These are phyloP conservation scores for Dunaliella primolecta DNA, from an alignment of 139 green algal species.

Conservation along the genomic window DNA sequence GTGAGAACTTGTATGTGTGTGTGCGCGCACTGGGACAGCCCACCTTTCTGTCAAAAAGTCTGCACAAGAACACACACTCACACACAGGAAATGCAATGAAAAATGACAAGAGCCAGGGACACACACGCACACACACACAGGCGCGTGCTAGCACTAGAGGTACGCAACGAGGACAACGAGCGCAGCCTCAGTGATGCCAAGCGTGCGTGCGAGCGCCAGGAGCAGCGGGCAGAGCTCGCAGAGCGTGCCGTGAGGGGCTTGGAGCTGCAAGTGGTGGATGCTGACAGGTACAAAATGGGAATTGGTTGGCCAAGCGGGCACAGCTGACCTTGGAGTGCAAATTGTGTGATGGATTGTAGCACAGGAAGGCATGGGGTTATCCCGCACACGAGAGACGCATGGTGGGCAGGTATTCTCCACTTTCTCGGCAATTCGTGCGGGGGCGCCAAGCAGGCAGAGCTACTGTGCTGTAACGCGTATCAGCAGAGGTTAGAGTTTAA, in stretches of 20 bases:
- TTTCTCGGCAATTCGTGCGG: no score
- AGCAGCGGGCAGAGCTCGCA: conserved; percentile 41
- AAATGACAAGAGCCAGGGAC: no score
- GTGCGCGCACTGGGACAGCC: no score
- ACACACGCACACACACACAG: conserved; percentile 21
- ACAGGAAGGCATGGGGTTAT: no score
- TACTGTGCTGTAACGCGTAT: conserved; percentile 17
- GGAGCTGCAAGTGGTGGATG: conserved; percentile 29
- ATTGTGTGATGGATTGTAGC: no score
- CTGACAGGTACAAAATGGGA: conserved; percentile 21
- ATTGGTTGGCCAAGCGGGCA: not conserved
- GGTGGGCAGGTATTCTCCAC: no score
- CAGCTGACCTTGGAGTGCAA: not conserved
- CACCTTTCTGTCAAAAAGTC: no score
- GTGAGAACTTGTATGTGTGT: not conserved
- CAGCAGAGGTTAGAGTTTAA: conserved; percentile 24
- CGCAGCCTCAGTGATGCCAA: conserved; percentile 26
- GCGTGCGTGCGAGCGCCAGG: conserved; percentile 24
- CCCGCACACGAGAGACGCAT: no score
- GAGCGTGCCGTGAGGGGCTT: conserved; percentile 23
- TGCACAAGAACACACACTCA: no score
- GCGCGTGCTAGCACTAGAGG: conserved; percentile 32
- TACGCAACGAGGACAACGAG: conserved; percentile 31
- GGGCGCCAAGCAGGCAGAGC: conserved; percentile 19
- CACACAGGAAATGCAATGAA: no score